Evolutionary conservation across 2,329 filamentous ascomycete genomes (phyloP).

Genomic region (Orbilia brochopaga): DNA sequence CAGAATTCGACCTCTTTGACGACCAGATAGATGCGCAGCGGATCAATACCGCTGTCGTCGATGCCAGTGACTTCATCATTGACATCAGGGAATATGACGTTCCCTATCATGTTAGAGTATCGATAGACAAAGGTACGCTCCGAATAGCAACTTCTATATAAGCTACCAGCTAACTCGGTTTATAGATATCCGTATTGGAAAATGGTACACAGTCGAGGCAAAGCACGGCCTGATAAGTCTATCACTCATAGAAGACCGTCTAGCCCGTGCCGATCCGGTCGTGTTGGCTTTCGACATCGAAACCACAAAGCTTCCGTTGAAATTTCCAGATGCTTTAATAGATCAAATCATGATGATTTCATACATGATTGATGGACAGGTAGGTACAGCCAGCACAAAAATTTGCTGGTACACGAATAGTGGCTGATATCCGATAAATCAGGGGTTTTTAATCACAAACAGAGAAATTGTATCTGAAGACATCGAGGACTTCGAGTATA

Average conservation of each 20-base stretch:
- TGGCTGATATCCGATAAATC: constrained; percentile 3
- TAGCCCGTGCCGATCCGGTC: constrained; percentile 92
- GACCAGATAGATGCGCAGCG: constrained; percentile 77
- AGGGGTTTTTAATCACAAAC: constrained; percentile 94
- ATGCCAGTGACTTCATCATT: constrained; percentile 95
- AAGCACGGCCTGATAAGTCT: constrained; percentile 89
- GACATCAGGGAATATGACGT: constrained; percentile 99
- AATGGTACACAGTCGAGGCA: constrained; percentile 94
- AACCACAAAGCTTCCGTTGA: constrained; percentile 91
- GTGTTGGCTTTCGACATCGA: constrained; percentile 99
- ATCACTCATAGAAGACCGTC: constrained; percentile 80
- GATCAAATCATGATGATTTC: constrained; percentile 99
- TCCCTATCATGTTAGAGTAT: constrained; percentile 97
- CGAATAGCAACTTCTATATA: neutral
- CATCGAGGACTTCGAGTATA: constrained; percentile 97
- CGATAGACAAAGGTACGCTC: constrained; percentile 81
- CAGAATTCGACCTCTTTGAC: constrained; percentile 94
- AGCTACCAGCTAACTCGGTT: constrained; percentile 1
- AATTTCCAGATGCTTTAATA: constrained; percentile 91
- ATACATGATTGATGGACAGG: constrained; percentile 98
- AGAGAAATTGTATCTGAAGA: constrained; percentile 97
- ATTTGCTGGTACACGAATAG: neutral
- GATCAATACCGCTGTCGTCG: constrained; percentile 74
- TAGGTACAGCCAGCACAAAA: constrained; percentile 57
- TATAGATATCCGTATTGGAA: constrained; percentile 88